Percentiles rank a stretch among this genome's conserved stretches.
These are phyloP conservation scores for Aspergillus panamensis DNA, from an alignment of 495 filamentous ascomycete genomes.

Conservation along the genomic window DNA sequence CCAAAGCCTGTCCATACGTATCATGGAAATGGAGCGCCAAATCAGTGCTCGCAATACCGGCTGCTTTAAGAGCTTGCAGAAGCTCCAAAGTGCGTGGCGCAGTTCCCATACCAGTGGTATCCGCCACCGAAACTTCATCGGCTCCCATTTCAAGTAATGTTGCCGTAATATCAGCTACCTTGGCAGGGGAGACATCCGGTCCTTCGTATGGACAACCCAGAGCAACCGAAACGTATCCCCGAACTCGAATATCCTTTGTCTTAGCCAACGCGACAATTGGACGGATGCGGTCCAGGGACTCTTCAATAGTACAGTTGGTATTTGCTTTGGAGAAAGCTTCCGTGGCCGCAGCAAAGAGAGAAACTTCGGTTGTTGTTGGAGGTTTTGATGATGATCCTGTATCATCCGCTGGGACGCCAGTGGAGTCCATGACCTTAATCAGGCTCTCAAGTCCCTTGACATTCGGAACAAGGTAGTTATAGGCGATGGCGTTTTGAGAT, in stretches of 20 bases:
- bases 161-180: slow-evolving; percentile 79
- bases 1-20: slow-evolving; percentile 91
- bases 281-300: slow-evolving; percentile 71
- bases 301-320: slow-evolving; percentile 82
- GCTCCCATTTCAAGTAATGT: slow-evolving; percentile 89
- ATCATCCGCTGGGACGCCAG: slow-evolving; percentile 39
- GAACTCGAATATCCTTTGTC: slow-evolving; percentile 65
- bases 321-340: slow-evolving; percentile 89
- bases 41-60: slow-evolving; percentile 74
- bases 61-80: slow-evolving; percentile 64
- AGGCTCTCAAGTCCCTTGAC: slow-evolving; percentile 67
- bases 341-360: slow-evolving; percentile 88
- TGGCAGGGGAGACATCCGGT: slow-evolving; percentile 68
- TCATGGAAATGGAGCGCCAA: slow-evolving; percentile 95
- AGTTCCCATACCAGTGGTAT: slow-evolving; percentile 97
- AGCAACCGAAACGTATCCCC: slow-evolving; percentile 93
- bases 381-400: slow-evolving; percentile 34
- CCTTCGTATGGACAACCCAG: slow-evolving; percentile 95
- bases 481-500: slow-evolving; percentile 66
- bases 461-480: slow-evolving; percentile 94
- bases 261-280: slow-evolving; percentile 75
- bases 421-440: slow-evolving; percentile 42
- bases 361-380: slow-evolving; percentile 63
- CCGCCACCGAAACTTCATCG: slow-evolving; percentile 89
- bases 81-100: slow-evolving; percentile 72